These are phyloP conservation scores for Triticum turgidum DNA, from an alignment of 176 grass and related monocot species.

Conservation along the genomic window DNA sequence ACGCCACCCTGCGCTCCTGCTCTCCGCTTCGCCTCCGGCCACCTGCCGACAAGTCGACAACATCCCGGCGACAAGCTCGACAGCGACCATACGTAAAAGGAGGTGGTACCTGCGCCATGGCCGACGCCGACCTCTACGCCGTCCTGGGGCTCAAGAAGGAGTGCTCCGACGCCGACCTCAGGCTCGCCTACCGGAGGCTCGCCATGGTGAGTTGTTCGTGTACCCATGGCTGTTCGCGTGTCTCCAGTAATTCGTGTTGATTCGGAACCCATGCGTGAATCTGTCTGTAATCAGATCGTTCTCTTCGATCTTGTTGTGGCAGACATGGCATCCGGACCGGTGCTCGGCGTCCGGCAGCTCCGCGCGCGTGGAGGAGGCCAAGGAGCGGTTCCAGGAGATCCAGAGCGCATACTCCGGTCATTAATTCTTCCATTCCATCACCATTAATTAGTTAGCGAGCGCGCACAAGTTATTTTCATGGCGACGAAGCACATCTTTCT, in stretches of 20 bases:
- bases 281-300: background rate
- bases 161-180: slow-evolving; percentile 72
- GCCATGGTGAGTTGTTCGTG: slow-evolving; percentile 49
- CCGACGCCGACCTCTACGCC: slow-evolving; percentile 54
- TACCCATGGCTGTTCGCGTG: no score
- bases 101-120: no score
- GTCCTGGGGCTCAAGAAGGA: slow-evolving; percentile 73
- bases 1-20: no score
- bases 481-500: background rate
- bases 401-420: slow-evolving; percentile 79
- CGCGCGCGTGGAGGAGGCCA: slow-evolving; percentile 54
- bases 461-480: background rate
- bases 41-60: no score
- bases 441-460: background rate
- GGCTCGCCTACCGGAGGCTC: slow-evolving; percentile 66
- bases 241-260: accelerated
- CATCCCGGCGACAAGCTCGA: background rate
- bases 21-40: no score
- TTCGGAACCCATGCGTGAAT: background rate
- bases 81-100: no score
- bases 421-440: no score
- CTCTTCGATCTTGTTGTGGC: background rate
- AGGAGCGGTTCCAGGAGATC: slow-evolving; percentile 84
- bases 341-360: slow-evolving; percentile 53
- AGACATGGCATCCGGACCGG: slow-evolving; percentile 89